Evolutionary conservation across 1,284 basidiomycete species (phyloP), one percentile per base, ranked within the genome.

Genomic region (Apiotrichum domesticum): DNA sequence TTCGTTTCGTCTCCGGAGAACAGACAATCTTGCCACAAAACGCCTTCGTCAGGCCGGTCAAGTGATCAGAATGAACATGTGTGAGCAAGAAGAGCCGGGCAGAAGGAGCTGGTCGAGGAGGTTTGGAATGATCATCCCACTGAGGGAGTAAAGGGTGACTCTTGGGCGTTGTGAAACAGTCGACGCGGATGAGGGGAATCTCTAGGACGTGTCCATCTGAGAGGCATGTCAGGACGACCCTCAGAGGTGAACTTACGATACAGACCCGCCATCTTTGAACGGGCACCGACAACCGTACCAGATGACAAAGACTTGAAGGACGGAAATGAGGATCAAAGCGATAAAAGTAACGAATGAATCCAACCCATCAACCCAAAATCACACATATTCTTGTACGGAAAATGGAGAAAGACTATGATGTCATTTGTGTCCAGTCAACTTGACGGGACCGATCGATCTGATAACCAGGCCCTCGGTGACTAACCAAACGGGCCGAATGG

Each of bases 31-130:
- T 80, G 11, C 74, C 72, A 0, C 67, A 70, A 50, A 72, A 74
- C 6, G 59, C 35, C 33, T 63, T 53, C 6, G 57, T 54, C 9
- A 76, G 62, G 2, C 75, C 75, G 3, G 58, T 32, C 2, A 74
- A 61, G 69, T 92, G 90, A 72, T 92, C 90, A 0, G 89, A 81
- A 74, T 94, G 90, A 0, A 88, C 87, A 68, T 93, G 90, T 0
- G 86, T 85, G 54, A 94, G 81, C 7, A 93, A 81, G 71, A 87
- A 84, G 6, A 91, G 79, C 5, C 80, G 80, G 0, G 87, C 85
- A 8, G 78, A 67, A 33, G 78, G 77, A 47, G 73, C 70, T 0
- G 62, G 60, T 15, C 33, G 40, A 0, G 54, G 34, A 29, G 62
- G 52, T 13, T 35, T 5, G 39, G 13, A 21, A 46, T 63, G 51